phyloP scores from a whole-genome alignment of 805 yeast genomes.

The Wickerhamomyces pijperi region DNA sequence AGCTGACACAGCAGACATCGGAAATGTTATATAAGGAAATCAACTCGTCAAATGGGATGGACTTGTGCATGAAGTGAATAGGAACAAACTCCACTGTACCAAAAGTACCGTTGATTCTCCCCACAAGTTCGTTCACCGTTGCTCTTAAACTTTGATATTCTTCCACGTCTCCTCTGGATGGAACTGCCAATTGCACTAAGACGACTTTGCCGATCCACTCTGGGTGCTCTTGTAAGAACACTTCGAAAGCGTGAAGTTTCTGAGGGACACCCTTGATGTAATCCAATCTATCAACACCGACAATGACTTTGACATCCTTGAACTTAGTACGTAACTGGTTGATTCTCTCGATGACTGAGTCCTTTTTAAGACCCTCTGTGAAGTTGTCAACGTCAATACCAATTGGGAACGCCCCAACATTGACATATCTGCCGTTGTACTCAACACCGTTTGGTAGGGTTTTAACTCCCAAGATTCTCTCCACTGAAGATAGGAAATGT shows the following conservation, averaged over 20 bases:
- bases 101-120: slow-evolving; percentile 89
- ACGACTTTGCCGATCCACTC: slow-evolving; percentile 98
- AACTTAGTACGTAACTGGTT: slow-evolving; percentile 53
- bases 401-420: slow-evolving; percentile 96
- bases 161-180: slow-evolving; percentile 95
- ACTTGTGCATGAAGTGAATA: slow-evolving; percentile 90
- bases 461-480: slow-evolving; percentile 68
- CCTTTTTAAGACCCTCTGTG: slow-evolving; percentile 60
- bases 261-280: slow-evolving; percentile 98
- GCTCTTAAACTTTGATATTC: slow-evolving; percentile 92
- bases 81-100: slow-evolving; percentile 98
- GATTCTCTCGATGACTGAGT: slow-evolving; percentile 56
- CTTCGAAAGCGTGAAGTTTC: slow-evolving; percentile 91
- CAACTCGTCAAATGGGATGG: slow-evolving; percentile 83
- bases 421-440: slow-evolving; percentile 62
- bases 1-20: slow-evolving; percentile 86
- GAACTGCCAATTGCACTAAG: slow-evolving; percentile 93
- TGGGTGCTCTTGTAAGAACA: slow-evolving; percentile 84
- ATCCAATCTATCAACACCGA: slow-evolving; percentile 94
- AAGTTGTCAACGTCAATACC: slow-evolving; percentile 95
- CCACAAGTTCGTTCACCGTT: slow-evolving; percentile 91
- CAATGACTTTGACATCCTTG: slow-evolving; percentile 71
- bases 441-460: slow-evolving; percentile 89
- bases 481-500: slow-evolving; percentile 85
- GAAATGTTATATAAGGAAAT: slow-evolving; percentile 76